Base-by-base conservation (phyloP, 768 basidiomycete genomes). In the Stropharia rugosoannulata region DNA sequence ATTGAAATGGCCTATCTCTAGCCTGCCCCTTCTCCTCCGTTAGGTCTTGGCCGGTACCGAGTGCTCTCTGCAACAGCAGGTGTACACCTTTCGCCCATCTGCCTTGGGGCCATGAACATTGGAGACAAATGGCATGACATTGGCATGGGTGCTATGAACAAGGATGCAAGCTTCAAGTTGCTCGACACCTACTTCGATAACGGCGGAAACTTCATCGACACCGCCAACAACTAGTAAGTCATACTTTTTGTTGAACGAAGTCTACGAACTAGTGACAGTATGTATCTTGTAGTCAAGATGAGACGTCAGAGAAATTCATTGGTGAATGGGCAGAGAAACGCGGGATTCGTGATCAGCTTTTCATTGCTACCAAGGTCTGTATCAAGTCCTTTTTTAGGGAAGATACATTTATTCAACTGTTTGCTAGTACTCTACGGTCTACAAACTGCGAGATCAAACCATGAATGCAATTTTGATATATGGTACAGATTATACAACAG, bases 21-120 rank as follows among this genome's bases (percentile, higher is more conserved):
- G 29, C 51, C 51, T 35, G 51, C 51, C 5, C 29, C 42, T 7
- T 10, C 29, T 10, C 41, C 51, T 8, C 43, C 43, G 32, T 43
- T 41, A 15, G 51, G 51, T 1, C 73, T 76, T 11, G 74, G 73
- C 12, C 63, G 71, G 12, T 73, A 77, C 60, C 74, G 79, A 15
- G 59, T 65, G 10, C 67, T 81, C 19, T 70, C 76, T 0, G 70
- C 75, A 15, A 40, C 58, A 11, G 76, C 80, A 1, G 77, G 77
- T 9, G 66, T 81, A 65, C 51, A 52, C 12, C 42, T 52, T 29
- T 52, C 51, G 42, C 51, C 51, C 11, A 52, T 52, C 18, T n/a
- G 68, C 19, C 74, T 82, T 19, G 80, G 81, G 1, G 80, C 71
- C 5, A 76, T 78, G 79, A 78, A 69, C 68, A 75, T 81, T 38